Conservation (phyloP, 768 basidiomycete genomes). For the Hebeloma cylindrosporum region DNA sequence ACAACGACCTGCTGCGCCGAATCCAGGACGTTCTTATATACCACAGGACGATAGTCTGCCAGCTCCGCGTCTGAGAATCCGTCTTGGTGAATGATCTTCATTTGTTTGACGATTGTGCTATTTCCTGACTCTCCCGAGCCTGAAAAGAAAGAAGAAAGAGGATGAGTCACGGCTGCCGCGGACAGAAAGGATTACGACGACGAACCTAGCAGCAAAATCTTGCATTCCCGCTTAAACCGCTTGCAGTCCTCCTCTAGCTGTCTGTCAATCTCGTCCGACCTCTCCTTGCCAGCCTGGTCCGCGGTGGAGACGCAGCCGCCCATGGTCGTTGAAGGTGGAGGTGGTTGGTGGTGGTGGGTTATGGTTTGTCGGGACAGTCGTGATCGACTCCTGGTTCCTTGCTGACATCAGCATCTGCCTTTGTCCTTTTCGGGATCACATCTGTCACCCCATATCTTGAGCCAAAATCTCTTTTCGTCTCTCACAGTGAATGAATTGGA, state of each 20-base stretch:
- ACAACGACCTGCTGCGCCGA: slow-evolving; percentile 83
- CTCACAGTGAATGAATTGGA: too few species aligned
- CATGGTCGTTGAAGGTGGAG: slow-evolving; percentile 52
- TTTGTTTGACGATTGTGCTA: slow-evolving; percentile 95
- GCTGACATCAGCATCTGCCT: too few species aligned
- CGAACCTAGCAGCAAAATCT: slow-evolving; percentile 89
- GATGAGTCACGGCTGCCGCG: neutral
- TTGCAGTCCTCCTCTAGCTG: slow-evolving; percentile 84
- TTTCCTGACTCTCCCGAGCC: slow-evolving; percentile 96
- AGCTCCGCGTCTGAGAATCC: slow-evolving; percentile 84
- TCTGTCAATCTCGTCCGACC: slow-evolving; percentile 76
- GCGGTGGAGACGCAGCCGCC: slow-evolving; percentile 66
- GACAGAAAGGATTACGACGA: slow-evolving; percentile 13
- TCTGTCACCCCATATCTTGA: too few species aligned
- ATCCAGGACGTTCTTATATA: slow-evolving; percentile 87
- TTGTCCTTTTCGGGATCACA: too few species aligned
- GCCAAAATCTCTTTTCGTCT: too few species aligned
- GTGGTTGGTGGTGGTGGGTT: too few species aligned
- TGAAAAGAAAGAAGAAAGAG: slow-evolving; percentile 26
- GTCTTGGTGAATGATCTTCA: slow-evolving; percentile 97
- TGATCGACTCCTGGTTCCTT: too few species aligned
- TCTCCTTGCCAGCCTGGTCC: slow-evolving; percentile 58
- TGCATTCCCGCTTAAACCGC: slow-evolving; percentile 84
- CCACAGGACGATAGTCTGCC: slow-evolving; percentile 69
- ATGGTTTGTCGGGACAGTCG: too few species aligned